Percentiles rank a stretch among this genome's conserved stretches.
phyloP scores from a whole-genome alignment of 768 basidiomycete species.

The Termitomyces sp. region DNA sequence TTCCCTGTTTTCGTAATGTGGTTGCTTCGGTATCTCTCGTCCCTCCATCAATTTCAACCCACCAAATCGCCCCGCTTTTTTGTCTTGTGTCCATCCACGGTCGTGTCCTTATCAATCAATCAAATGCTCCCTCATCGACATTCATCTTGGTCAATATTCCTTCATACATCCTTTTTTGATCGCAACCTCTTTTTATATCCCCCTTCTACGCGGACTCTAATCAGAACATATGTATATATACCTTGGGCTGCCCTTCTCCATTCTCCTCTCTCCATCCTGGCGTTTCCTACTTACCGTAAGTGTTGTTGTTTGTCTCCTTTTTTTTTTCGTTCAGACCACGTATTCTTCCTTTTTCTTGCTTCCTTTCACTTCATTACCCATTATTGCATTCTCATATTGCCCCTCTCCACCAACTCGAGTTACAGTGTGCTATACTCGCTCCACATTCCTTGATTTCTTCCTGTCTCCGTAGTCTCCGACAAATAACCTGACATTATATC shows the following conservation, averaged over 20 bases:
- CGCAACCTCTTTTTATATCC: slow-evolving; percentile 11
- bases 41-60: neutral
- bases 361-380: neutral
- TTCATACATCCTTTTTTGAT: slow-evolving; percentile 1
- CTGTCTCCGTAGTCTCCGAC: neutral
- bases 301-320: neutral
- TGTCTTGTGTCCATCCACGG: neutral
- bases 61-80: neutral
- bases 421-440: slow-evolving; percentile 14
- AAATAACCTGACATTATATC: slow-evolving; percentile 1
- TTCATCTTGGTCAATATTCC: slow-evolving; percentile 7
- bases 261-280: slow-evolving; percentile 2
- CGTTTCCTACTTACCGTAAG: slow-evolving; percentile 11
- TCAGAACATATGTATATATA: slow-evolving; percentile 11
- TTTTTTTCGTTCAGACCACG: slow-evolving; percentile 1
- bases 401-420: slow-evolving; percentile 12
- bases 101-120: neutral
- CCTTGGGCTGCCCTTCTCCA: slow-evolving; percentile 5
- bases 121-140: neutral
- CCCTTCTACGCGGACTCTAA: slow-evolving; percentile 8
- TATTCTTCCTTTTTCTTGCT: neutral
- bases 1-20: neutral
- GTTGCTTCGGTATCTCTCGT: neutral
- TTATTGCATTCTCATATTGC: slow-evolving; percentile 1
- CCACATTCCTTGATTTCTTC: slow-evolving; percentile 10